Conservation (phyloP, 805 yeast species). For the Saccharomycopsis fibuligera region DNA sequence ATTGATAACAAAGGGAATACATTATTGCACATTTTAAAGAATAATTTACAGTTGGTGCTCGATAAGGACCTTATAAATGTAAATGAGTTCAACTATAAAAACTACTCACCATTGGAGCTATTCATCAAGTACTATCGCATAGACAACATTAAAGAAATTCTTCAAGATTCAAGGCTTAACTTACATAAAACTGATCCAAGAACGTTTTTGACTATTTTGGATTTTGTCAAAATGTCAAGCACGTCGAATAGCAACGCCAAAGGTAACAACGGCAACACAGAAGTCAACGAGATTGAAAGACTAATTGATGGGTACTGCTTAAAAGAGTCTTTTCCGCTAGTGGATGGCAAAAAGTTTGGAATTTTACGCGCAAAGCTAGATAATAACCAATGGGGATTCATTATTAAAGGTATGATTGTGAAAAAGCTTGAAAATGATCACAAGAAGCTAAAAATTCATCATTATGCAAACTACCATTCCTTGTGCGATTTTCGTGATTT, state of each 20-base stretch:
- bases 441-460: slow-evolving; percentile 4
- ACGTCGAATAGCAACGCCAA: neutral
- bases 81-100: slow-evolving; percentile 42
- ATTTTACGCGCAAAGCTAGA: slow-evolving; percentile 33
- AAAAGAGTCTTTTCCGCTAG: slow-evolving; percentile 21
- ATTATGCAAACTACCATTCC: slow-evolving; percentile 25
- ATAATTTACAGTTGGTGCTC: slow-evolving; percentile 22
- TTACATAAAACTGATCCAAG: slow-evolving; percentile 26
- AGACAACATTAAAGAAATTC: slow-evolving; percentile 48
- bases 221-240: slow-evolving; percentile 36
- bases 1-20: slow-evolving; percentile 70
- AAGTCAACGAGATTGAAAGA: slow-evolving; percentile 25
- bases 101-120: slow-evolving; percentile 61
- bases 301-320: slow-evolving; percentile 29
- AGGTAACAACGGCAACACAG: neutral
- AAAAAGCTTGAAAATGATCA: neutral
- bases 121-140: slow-evolving; percentile 63
- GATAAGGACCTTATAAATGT: slow-evolving; percentile 33
- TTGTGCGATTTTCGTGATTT: slow-evolving; percentile 30
- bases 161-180: slow-evolving; percentile 45
- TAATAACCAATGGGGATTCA: slow-evolving; percentile 26
- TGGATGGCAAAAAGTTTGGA: slow-evolving; percentile 27
- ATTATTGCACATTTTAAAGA: slow-evolving; percentile 62
- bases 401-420: slow-evolving; percentile 24
- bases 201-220: slow-evolving; percentile 32